Evolutionary conservation across 768 basidiomycete species (phyloP).

Genomic region (Tulasnella sp.): DNA sequence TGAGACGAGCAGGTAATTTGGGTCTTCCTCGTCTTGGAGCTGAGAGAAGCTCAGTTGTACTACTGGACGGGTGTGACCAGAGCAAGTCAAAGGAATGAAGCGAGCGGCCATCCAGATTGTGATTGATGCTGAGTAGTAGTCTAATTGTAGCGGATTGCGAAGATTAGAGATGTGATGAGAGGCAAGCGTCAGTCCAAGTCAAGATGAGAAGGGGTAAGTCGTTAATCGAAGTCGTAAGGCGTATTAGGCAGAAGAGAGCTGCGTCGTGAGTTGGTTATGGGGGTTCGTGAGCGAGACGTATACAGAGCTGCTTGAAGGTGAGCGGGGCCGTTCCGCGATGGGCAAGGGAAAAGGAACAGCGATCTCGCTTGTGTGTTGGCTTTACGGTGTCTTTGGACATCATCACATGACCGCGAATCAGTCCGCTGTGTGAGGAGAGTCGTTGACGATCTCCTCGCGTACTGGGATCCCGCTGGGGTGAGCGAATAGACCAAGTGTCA

Average conservation of each 20-base stretch:
- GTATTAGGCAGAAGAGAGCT: neutral
- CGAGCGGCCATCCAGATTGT: conserved; percentile 12
- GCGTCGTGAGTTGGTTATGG: neutral
- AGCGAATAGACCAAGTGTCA: too few species aligned
- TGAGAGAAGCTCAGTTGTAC: conserved; percentile 90
- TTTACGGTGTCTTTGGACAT: neutral
- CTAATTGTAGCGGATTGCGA: neutral
- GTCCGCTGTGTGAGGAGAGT: too few species aligned
- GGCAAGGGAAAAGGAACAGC: neutral
- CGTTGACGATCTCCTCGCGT: too few species aligned
- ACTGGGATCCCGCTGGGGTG: too few species aligned
- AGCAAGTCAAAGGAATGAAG: conserved; percentile 16
- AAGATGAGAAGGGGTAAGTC: neutral
- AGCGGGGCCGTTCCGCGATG: neutral
- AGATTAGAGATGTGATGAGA: neutral
- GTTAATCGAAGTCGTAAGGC: neutral
- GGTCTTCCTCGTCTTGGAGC: conserved; percentile 59
- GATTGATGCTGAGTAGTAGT: neutral
- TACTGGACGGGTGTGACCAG: conserved; percentile 42
- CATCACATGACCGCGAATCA: neutral
- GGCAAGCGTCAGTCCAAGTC: neutral
- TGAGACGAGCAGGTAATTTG: conserved; percentile 77
- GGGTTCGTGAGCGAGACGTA: neutral
- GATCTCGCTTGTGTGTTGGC: neutral
- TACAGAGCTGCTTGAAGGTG: neutral